Evolutionary conservation across 2,329 filamentous ascomycete genomes (phyloP).

Genomic region (Penicillium sp.): DNA sequence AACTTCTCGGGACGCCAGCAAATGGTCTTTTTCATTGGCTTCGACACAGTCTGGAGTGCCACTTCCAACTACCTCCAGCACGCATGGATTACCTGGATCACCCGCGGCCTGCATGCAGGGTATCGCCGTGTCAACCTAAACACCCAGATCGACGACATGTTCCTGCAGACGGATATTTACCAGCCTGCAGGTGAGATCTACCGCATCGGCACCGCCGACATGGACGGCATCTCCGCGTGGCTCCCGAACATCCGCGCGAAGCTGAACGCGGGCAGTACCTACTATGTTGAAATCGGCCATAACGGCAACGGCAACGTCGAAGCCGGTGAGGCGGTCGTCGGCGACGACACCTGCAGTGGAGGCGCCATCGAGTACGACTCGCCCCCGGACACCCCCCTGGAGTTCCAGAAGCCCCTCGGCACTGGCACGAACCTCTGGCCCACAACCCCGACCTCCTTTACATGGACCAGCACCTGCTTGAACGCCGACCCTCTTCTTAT

Average conservation of each 20-base stretch:
- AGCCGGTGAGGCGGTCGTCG: conserved; percentile 32
- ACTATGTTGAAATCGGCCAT: conserved; percentile 60
- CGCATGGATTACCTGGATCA: conserved; percentile 67
- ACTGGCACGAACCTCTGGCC: conserved; percentile 58
- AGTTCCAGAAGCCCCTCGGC: conserved; percentile 57
- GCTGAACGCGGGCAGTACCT: conserved; percentile 57
- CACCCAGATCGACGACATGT: conserved; percentile 68
- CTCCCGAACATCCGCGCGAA: conserved; percentile 49
- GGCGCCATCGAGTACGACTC: conserved; percentile 53
- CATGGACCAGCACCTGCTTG: conserved; percentile 57
- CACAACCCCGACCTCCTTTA: conserved; percentile 48
- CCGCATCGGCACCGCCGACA: conserved; percentile 54
- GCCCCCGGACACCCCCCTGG: conserved; percentile 52
- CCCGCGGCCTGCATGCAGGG: conserved; percentile 62
- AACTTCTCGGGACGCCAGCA: conserved; percentile 62
- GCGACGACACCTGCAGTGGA: conserved; percentile 33
- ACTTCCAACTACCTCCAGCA: conserved; percentile 65
- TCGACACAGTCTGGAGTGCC: conserved; percentile 57
- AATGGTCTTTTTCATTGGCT: conserved; percentile 65
- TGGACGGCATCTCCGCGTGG: conserved; percentile 53
- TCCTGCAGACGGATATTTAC: conserved; percentile 59
- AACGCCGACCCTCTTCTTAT: conserved; percentile 55
- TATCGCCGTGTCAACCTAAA: conserved; percentile 60
- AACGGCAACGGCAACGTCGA: conserved; percentile 62
- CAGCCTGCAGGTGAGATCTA: conserved; percentile 54